Evolutionary conservation across 192 early-diverging fungal species (phyloP), one percentile per base, ranked within the genome.

Genomic region (Spinellus fusiger): DNA sequence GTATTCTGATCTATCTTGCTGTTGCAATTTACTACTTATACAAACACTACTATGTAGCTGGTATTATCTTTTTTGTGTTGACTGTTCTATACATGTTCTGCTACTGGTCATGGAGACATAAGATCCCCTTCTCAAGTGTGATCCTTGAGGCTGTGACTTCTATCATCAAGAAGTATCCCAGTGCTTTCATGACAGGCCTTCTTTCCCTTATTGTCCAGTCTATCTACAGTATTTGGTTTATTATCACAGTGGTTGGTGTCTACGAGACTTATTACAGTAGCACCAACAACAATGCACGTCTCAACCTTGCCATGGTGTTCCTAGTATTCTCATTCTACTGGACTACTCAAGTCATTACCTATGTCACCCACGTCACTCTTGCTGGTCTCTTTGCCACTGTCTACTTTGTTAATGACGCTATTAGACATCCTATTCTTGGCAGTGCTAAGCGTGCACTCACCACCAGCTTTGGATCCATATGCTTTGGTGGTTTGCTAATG

Each of bases 331-430:
- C 80, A 20, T 82, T 86, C 61, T 93, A 89, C 68, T 93, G 85
- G 84, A 84, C 82, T 8, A 79, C 81, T 3, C 87, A 90, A 63
- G 89, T 93, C 54, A 86, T 92, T 62, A 66, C 76, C 35, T 90
- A 93, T 64, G 74, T 80, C 18, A 69, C 85, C 23, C 90, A 94
- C 60, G 83, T 88, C 9, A 89, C 87, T 20, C 66, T 88, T 34
- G 79, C 88, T 20, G 92, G 92, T 29, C 71, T 90, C 3, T 93
- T 84, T 74, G 92, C 91, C 8, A 82, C 91, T 3, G 90, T 81
- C 62, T 94, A 90, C 74, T 94, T 93, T 66, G 58, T 80, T 40
- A 85, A 59, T 66, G 80, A 69, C 55, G 60, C 52, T 34, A 50
- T 37, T 48, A 79, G 55, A 49, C 82, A 71, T n/a, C 79, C 82